Evolutionary conservation across 192 early-diverging fungal genomes (phyloP).

Genomic region (Umbelopsis sp.): DNA sequence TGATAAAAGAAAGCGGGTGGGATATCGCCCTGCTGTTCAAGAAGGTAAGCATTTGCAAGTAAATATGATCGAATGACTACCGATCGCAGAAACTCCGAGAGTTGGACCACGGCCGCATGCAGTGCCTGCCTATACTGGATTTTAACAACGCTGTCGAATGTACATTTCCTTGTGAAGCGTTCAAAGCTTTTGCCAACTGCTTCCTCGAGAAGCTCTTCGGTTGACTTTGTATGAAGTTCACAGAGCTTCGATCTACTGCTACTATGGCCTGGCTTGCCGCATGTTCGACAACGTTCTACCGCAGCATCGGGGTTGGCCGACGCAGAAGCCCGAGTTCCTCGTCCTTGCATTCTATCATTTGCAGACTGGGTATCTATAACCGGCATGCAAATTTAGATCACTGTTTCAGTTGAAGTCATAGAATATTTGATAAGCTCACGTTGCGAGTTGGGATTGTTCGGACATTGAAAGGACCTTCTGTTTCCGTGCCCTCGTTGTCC

Average conservation of each 20-base stretch:
- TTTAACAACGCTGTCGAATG: too few species aligned
- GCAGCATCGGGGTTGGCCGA: too few species aligned
- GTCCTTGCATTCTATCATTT: background rate
- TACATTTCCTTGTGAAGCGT: slow-evolving; percentile 8
- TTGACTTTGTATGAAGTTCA: background rate
- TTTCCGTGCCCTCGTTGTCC: slow-evolving; percentile 1
- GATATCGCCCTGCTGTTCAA: slow-evolving; percentile 3
- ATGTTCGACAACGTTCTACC: too few species aligned
- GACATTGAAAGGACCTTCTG: background rate
- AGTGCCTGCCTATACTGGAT: too few species aligned
- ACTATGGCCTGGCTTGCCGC: background rate
- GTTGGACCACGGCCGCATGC: too few species aligned
- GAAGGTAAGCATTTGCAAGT: background rate
- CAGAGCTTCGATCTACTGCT: background rate
- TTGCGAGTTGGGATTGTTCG: background rate
- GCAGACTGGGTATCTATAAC: background rate
- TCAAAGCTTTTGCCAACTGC: too few species aligned
- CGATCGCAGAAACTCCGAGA: too few species aligned
- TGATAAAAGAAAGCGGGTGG: background rate
- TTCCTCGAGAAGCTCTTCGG: slow-evolving; percentile 4
- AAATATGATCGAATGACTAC: too few species aligned
- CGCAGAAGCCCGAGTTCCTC: too few species aligned
- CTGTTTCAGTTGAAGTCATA: background rate
- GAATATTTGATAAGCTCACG: background rate
- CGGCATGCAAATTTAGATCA: background rate